A percentile compares a stretch with the other conserved stretches of the same genome.
Evolutionary conservation across 345 rosid species (phyloP).

Genomic region (Bretschneidera sinensis): DNA sequence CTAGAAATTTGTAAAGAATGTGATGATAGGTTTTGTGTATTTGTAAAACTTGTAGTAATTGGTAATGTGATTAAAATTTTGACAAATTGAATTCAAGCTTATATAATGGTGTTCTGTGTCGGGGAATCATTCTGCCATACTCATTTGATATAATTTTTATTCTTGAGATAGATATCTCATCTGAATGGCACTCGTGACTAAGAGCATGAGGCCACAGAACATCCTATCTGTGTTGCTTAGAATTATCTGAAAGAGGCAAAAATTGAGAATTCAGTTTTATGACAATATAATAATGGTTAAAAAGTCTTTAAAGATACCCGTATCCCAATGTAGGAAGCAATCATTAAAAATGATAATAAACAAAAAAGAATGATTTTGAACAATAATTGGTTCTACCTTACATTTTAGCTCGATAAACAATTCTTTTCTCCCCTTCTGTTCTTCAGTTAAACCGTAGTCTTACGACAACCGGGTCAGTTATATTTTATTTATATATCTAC

Average conservation of each 20-base stretch:
- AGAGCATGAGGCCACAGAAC: no score
- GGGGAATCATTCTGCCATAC: no score
- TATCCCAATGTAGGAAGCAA: conserved; percentile 17
- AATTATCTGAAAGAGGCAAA: no score
- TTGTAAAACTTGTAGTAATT: conserved; percentile 13
- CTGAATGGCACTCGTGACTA: no score
- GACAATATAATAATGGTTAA: no score
- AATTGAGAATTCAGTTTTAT: no score
- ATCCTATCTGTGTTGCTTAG: no score
- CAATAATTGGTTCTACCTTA: not conserved
- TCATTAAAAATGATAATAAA: not conserved
- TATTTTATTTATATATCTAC: not conserved
- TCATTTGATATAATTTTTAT: no score
- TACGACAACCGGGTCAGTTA: conserved; percentile 9
- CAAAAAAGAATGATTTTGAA: not conserved
- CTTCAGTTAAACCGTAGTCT: not conserved
- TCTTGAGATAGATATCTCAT: no score
- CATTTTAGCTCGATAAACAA: not conserved
- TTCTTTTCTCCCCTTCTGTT: not conserved
- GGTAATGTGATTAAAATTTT: no score
- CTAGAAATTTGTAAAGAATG: conserved; percentile 10
- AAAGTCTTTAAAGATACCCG: not conserved
- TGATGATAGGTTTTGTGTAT: conserved; percentile 10
- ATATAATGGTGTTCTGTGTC: no score
- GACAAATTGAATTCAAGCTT: no score